Evolutionary conservation across 192 early-diverging fungal genomes (phyloP).

Genomic region (Coemansia sp.): DNA sequence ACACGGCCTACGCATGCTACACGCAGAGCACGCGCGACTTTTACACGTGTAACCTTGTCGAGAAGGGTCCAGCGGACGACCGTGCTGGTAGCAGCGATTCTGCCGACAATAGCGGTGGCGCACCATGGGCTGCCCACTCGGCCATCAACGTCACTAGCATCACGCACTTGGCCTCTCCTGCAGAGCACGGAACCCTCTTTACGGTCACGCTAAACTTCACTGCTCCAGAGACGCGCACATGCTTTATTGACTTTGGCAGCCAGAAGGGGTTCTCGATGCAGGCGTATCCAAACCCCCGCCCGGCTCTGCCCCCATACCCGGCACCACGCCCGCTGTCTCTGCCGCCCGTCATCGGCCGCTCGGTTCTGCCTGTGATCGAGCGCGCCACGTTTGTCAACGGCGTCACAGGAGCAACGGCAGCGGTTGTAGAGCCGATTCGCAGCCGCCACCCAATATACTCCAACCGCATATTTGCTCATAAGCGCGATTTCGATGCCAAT

Average conservation of each 20-base stretch:
- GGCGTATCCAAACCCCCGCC: constrained; percentile 46
- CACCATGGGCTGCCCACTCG: constrained; percentile 24
- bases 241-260: constrained; percentile 47
- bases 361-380: constrained; percentile 41
- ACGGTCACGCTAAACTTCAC: constrained; percentile 30
- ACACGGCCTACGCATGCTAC: constrained; percentile 19
- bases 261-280: constrained; percentile 41
- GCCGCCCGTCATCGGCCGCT: constrained; percentile 30
- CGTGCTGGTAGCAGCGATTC: not conserved
- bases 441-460: constrained; percentile 37
- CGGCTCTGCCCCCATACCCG: constrained; percentile 21
- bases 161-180: constrained; percentile 9
- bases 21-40: constrained; percentile 36
- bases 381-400: constrained; percentile 31
- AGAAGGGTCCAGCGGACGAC: not conserved
- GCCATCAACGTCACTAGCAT: constrained; percentile 41
- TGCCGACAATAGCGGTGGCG: not conserved
- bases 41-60: constrained; percentile 29
- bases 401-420: constrained; percentile 11
- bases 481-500: constrained; percentile 22
- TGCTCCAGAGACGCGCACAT: constrained; percentile 47
- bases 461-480: constrained; percentile 39
- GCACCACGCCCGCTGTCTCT: not conserved
- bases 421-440: constrained; percentile 19
- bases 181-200: constrained; percentile 29